phyloP scores from a whole-genome alignment of 139 green algal genomes.

The Mychonastes homosphaera region DNA sequence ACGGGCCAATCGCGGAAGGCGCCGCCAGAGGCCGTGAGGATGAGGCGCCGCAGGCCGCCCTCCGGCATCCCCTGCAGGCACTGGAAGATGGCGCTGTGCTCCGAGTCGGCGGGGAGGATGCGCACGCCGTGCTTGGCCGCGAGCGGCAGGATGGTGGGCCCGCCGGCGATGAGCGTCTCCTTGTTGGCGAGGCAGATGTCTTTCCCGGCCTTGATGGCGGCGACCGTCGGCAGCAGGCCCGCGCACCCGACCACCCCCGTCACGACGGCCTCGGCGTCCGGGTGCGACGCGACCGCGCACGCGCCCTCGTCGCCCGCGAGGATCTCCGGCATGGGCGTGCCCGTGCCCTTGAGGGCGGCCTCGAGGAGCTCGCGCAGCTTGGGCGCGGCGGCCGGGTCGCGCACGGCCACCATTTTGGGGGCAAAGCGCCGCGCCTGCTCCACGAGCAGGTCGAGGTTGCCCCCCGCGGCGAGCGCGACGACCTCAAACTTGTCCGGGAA shows the following conservation, averaged over 20 bases:
- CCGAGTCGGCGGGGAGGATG: slow-evolving; percentile 93
- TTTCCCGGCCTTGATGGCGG: slow-evolving; percentile 92
- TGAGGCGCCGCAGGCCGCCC: slow-evolving; percentile 87
- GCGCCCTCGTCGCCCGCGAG: slow-evolving; percentile 76
- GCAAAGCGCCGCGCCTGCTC: slow-evolving; percentile 79
- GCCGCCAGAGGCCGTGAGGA: slow-evolving; percentile 94
- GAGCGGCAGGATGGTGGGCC: slow-evolving; percentile 86
- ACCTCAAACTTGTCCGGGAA: slow-evolving; percentile 85
- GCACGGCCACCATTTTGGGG: slow-evolving; percentile 79
- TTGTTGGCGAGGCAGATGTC: slow-evolving; percentile 99
- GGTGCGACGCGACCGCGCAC: slow-evolving; percentile 60
- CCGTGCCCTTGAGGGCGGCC: slow-evolving; percentile 33
- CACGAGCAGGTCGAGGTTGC: slow-evolving; percentile 86
- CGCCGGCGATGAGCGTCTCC: slow-evolving; percentile 96
- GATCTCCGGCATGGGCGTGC: slow-evolving; percentile 92
- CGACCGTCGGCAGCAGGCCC: slow-evolving; percentile 88
- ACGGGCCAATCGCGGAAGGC: slow-evolving; percentile 92
- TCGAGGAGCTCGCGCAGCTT: slow-evolving; percentile 58
- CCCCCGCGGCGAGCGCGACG: slow-evolving; percentile 82
- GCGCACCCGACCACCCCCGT: slow-evolving; percentile 95
- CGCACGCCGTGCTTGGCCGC: slow-evolving; percentile 80
- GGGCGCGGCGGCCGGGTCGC: slow-evolving; percentile 40
- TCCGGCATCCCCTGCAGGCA: slow-evolving; percentile 73
- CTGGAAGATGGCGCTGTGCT: slow-evolving; percentile 98
- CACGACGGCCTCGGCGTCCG: slow-evolving; percentile 43